Evolutionary conservation across 768 basidiomycete genomes (phyloP), one percentile per base, ranked within the genome.

Genomic region (Tricholoma sp.): DNA sequence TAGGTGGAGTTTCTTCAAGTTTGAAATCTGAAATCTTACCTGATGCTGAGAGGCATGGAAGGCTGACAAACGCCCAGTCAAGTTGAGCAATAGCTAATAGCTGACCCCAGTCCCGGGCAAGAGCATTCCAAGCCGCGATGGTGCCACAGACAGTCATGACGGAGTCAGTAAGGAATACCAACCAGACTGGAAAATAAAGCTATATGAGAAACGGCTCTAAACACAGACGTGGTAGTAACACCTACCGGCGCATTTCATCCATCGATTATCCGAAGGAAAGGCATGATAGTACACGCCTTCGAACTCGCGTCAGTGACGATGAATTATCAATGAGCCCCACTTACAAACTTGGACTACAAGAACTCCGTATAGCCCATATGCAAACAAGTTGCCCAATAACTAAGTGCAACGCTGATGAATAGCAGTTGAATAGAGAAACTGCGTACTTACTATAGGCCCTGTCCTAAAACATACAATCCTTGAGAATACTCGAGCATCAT

Each of bases 121-220:
- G 50, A 54, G 58, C 57, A 45, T 46, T 56, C 61, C 64, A 66
- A 14, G 63, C 63, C 10, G 59, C 55, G 21, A 67, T 46, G 5
- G 66, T 65, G 14, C 61, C 61, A 22, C 66, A 58, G 3, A 61
- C 61, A 2, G 68, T 66, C 43, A 63, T 60, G 6, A 64, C 3
- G 3, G 56, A 56, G 52, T 66, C 64, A 41, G 60, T 47, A 9
- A 57, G 16, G 39, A 66, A 62, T 6, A 61, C 53, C 27, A 43
- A 41, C 45, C 52, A 57, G 16, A 66, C 64, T 64, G 11, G 5
- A 14, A 45, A n/a, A 35, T 18, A 29, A 37, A 45, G 5, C 7
- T 16, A 7, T 50, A 46, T 11, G 19, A 14, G 11, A 10, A 19
- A n/a, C 34, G n/a, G 4, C 10, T 43, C 49, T 8, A 14, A 5